Percentiles rank a stretch among this genome's conserved stretches.
Conservation (phyloP, 1,284 basidiomycete genomes). For the Trichosporon sp. region DNA sequence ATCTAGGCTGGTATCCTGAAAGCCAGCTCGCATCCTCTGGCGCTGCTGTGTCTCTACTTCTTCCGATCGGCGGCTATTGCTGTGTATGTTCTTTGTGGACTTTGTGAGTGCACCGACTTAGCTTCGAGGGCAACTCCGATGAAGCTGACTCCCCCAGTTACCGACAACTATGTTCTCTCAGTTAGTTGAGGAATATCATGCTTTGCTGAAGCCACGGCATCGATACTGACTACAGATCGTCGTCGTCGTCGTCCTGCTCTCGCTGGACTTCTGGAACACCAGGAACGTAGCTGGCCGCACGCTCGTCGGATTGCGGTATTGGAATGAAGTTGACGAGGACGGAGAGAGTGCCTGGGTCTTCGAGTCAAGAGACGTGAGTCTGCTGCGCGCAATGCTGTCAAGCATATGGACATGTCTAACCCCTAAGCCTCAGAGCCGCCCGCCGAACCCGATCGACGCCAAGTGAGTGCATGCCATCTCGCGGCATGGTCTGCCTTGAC, state of each 20-base stretch:
- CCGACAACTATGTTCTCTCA: slow-evolving; percentile 80
- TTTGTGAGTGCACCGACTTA: slow-evolving; percentile 34
- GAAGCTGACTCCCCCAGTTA: slow-evolving; percentile 55
- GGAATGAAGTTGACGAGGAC: slow-evolving; percentile 96
- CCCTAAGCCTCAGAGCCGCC: slow-evolving; percentile 72
- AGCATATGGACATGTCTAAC: too few relatives aligned
- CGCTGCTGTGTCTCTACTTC: slow-evolving; percentile 74
- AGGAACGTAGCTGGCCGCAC: slow-evolving; percentile 88
- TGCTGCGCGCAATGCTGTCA: too few relatives aligned
- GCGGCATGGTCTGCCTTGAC: too few relatives aligned
- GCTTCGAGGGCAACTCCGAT: too few relatives aligned
- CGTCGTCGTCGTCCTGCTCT: slow-evolving; percentile 78
- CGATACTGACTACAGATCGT: slow-evolving; percentile 61
- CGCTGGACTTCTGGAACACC: slow-evolving; percentile 96
- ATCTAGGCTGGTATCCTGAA: slow-evolving; percentile 40
- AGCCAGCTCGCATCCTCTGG: slow-evolving; percentile 75
- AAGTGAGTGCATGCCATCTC: too few relatives aligned
- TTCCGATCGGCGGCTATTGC: slow-evolving; percentile 78
- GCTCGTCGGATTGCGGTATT: slow-evolving; percentile 84
- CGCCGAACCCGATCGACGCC: slow-evolving; percentile 82
- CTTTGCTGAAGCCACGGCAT: background rate
- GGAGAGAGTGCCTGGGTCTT: slow-evolving; percentile 95
- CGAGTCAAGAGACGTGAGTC: slow-evolving; percentile 80
- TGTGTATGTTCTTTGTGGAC: slow-evolving; percentile 80
- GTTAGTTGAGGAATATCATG: slow-evolving; percentile 51